Evolutionary conservation across 1,284 basidiomycete species (phyloP).

Genomic region (Boletus mariae): DNA sequence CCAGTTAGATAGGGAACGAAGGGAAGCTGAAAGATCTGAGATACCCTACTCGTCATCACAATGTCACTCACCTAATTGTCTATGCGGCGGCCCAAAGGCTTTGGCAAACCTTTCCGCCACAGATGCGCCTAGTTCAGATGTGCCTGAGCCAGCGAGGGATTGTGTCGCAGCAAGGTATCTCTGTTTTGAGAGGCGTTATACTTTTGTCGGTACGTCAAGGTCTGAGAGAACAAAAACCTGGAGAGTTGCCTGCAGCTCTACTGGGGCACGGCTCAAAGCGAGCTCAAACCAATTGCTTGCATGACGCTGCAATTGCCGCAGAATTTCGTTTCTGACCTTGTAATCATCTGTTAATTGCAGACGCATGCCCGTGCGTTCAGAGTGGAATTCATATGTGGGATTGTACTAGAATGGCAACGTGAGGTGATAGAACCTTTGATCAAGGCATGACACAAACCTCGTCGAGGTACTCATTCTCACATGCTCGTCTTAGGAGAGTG

Average conservation of each 20-base stretch:
- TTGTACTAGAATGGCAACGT: constrained; percentile 62
- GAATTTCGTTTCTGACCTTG: constrained; percentile 79
- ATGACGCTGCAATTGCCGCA: constrained; percentile 70
- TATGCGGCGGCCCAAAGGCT: constrained; percentile 73
- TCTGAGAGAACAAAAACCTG: constrained; percentile 52
- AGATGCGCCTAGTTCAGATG: constrained; percentile 86
- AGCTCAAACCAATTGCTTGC: constrained; percentile 83
- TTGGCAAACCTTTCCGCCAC: constrained; percentile 84
- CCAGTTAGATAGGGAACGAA: constrained; percentile 54
- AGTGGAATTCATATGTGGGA: constrained; percentile 80
- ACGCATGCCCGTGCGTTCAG: constrained; percentile 71
- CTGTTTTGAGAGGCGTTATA: constrained; percentile 37
- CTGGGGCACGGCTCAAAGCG: constrained; percentile 82
- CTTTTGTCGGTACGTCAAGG: background rate
- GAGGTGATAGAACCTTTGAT: background rate
- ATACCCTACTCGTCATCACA: background rate
- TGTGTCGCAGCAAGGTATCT: constrained; percentile 80
- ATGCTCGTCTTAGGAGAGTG: constrained; percentile 83
- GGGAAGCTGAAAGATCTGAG: constrained; percentile 43
- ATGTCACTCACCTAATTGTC: constrained; percentile 63
- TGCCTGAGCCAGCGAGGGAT: constrained; percentile 61
- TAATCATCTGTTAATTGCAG: constrained; percentile 89
- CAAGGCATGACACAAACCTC: constrained; percentile 57
- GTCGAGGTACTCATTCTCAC: constrained; percentile 89
- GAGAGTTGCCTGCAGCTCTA: constrained; percentile 89